A percentile compares a stretch with the other conserved stretches of the same genome.
These are phyloP conservation scores for Quercus wislizeni DNA, from an alignment of 306 rosid genomes.

Conservation along the genomic window DNA sequence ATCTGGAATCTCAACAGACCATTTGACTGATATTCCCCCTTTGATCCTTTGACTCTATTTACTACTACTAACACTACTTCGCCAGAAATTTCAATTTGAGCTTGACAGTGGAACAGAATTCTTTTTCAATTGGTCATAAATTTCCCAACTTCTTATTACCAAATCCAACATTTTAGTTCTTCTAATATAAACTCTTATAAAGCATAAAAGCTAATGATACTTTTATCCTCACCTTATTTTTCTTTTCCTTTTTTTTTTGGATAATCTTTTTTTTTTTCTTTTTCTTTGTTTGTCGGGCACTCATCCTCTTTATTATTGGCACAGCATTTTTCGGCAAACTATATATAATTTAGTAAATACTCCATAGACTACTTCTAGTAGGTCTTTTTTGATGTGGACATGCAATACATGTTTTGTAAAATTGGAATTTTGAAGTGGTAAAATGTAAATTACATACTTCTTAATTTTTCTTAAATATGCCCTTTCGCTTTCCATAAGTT, in stretches of 20 bases:
- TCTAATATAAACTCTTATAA: neutral
- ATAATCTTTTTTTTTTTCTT: no score
- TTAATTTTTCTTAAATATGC: neutral
- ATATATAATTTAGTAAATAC: neutral
- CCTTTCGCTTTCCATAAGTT: slow-evolving; percentile 31
- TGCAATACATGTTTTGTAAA: neutral
- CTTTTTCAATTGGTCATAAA: neutral
- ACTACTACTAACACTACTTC: neutral
- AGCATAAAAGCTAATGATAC: neutral
- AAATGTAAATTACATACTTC: neutral
- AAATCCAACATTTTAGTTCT: neutral
- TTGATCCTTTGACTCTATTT: neutral
- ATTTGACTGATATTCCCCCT: neutral
- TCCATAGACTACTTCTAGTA: neutral
- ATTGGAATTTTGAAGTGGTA: no score
- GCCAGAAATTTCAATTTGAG: neutral
- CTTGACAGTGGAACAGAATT: neutral
- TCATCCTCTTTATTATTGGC: neutral
- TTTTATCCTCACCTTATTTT: neutral
- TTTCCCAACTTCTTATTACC: neutral
- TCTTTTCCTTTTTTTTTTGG: neutral
- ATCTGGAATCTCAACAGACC: neutral
- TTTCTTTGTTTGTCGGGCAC: neutral
- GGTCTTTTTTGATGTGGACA: slow-evolving; percentile 22
- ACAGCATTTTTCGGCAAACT: neutral